These are phyloP conservation scores for Chamaenerion angustifolium DNA, from an alignment of 345 rosid genomes.

Conservation along the genomic window DNA sequence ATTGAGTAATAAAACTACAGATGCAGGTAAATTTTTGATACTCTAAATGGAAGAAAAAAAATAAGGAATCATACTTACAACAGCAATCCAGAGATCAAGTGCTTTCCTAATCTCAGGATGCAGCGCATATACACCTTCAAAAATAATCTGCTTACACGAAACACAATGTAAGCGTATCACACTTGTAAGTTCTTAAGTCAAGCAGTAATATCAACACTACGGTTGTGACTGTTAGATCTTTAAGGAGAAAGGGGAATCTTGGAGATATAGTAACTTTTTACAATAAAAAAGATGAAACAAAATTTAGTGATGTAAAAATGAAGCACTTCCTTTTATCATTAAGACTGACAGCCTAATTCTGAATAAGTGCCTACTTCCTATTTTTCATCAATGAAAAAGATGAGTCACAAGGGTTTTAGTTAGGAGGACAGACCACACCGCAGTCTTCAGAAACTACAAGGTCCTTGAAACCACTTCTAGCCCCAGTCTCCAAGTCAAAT, in stretches of 20 bases:
- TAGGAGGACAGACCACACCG: slow-evolving; percentile 58
- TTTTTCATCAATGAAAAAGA: too few species aligned
- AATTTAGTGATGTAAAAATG: too few species aligned
- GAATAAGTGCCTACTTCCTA: too few species aligned
- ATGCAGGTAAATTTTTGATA: slow-evolving; percentile 1
- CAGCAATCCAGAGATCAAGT: slow-evolving; percentile 95
- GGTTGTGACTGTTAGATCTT: too few species aligned
- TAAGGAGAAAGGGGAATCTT: too few species aligned
- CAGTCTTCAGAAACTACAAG: slow-evolving; percentile 93
- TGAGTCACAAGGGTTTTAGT: slow-evolving; percentile 1
- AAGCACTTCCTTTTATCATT: too few species aligned
- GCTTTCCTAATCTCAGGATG: slow-evolving; percentile 90
- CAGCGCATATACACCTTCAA: slow-evolving; percentile 94
- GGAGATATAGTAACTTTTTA: too few species aligned
- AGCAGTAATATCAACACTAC: background rate
- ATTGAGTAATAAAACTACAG: slow-evolving; percentile 10
- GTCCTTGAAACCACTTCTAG: slow-evolving; percentile 80
- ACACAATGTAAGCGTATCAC: background rate
- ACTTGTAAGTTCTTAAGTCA: background rate
- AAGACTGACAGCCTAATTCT: too few species aligned
- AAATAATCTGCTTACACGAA: slow-evolving; percentile 51
- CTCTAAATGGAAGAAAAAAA: background rate
- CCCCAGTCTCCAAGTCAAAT: slow-evolving; percentile 82
- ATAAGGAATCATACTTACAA: slow-evolving; percentile 42
- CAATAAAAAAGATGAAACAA: too few species aligned